Percentiles rank a stretch among this genome's conserved stretches.
Conservation (phyloP, 116 monocot genomes). For the Posidonia oceanica region DNA sequence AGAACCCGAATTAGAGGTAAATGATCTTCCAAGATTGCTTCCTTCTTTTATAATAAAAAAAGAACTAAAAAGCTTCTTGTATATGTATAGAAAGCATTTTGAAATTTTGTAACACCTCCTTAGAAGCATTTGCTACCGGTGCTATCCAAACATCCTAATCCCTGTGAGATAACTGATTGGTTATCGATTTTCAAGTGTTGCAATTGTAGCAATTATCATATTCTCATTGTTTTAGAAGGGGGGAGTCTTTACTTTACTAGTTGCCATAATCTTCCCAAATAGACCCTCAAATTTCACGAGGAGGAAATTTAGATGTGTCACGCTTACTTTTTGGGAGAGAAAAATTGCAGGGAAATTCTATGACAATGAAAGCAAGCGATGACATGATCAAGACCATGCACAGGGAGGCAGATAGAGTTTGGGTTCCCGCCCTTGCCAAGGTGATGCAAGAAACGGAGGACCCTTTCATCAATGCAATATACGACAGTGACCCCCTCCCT, state of each 20-base stretch:
- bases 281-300: no score
- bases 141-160: no score
- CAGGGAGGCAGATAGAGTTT: slow-evolving; percentile 42
- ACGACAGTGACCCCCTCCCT: slow-evolving; percentile 68
- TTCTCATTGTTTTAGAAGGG: no score
- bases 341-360: slow-evolving; percentile 44
- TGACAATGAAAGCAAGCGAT: slow-evolving; percentile 43
- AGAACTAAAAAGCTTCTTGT: background rate
- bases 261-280: no score
- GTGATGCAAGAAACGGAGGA: slow-evolving; percentile 54
- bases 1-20: slow-evolving; percentile 55
- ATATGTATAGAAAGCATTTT: background rate
- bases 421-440: slow-evolving; percentile 49
- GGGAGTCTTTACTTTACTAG: no score
- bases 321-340: no score
- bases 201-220: no score
- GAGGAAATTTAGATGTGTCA: no score
- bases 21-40: background rate
- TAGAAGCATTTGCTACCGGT: no score
- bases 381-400: slow-evolving; percentile 53
- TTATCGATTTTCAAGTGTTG: no score
- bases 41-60: background rate
- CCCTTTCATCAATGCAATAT: slow-evolving; percentile 80
- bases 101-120: background rate
- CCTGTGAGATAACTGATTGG: no score